Evolutionary conservation across 805 yeast species (phyloP).

Genomic region (Pichia rugopelliculosa): DNA sequence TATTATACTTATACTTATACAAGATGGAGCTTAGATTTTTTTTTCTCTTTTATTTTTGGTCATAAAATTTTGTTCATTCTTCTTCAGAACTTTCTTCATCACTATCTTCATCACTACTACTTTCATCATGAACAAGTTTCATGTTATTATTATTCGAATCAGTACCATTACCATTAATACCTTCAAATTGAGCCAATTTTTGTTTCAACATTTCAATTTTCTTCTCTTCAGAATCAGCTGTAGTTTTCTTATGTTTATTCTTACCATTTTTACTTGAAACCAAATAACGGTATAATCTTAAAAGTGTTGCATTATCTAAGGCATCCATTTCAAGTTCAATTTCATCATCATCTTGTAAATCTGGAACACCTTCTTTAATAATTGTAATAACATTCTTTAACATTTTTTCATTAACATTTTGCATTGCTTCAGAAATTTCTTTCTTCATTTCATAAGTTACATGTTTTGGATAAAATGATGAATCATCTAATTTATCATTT

Average conservation of each 20-base stretch:
- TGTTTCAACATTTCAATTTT: slow-evolving; percentile 67
- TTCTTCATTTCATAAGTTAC: slow-evolving; percentile 96
- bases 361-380: slow-evolving; percentile 71
- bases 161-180: slow-evolving; percentile 33
- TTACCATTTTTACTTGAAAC: slow-evolving; percentile 36
- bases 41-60: background rate
- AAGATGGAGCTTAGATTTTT: background rate
- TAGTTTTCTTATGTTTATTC: slow-evolving; percentile 33
- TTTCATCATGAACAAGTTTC: background rate
- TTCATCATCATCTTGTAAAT: slow-evolving; percentile 73
- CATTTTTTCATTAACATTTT: slow-evolving; percentile 67
- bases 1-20: slow-evolving; percentile 4
- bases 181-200: slow-evolving; percentile 66
- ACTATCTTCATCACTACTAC: slow-evolving; percentile 30
- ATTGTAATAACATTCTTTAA: slow-evolving; percentile 77
- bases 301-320: slow-evolving; percentile 73
- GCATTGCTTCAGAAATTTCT: slow-evolving; percentile 81
- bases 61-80: slow-evolving; percentile 14
- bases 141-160: background rate
- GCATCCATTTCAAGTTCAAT: slow-evolving; percentile 95
- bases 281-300: slow-evolving; percentile 79
- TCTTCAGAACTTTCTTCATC: slow-evolving; percentile 27
- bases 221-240: slow-evolving; percentile 58
- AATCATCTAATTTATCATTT: slow-evolving; percentile 19
- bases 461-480: slow-evolving; percentile 26